Percentiles rank a stretch among this genome's conserved stretches.
phyloP scores from a whole-genome alignment of 768 basidiomycete genomes.

The Tylopilus felleus region DNA sequence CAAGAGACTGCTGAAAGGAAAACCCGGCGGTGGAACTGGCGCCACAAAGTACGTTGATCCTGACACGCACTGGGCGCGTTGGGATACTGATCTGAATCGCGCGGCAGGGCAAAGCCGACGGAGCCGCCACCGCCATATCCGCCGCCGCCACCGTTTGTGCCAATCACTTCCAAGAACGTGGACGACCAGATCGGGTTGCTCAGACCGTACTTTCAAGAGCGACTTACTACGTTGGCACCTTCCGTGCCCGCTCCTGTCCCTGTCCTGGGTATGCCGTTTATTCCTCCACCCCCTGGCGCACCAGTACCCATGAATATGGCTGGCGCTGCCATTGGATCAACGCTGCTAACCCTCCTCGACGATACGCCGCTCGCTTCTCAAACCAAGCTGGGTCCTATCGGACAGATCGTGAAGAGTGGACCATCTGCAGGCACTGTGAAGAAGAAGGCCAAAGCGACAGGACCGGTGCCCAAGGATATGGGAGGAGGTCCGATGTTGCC shows the following conservation, averaged over 20 bases:
- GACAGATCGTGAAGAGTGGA: constrained; percentile 62
- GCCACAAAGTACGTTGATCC: constrained; percentile 45
- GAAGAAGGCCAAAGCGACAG: constrained; percentile 48
- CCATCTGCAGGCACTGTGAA: constrained; percentile 48
- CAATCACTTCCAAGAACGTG: constrained; percentile 60
- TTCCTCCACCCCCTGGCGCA: constrained; percentile 9
- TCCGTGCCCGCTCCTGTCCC: constrained; percentile 18
- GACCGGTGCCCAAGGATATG: constrained; percentile 23
- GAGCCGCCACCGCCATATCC: constrained; percentile 84
- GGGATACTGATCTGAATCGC: constrained; percentile 4
- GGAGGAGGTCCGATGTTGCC: constrained; percentile 17
- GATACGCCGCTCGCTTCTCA: constrained; percentile 57
- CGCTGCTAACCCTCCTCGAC: constrained; percentile 51
- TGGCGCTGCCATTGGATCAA: not conserved
- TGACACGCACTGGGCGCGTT: not conserved
- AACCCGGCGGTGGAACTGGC: constrained; percentile 42
- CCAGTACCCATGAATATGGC: not conserved
- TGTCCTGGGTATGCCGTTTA: constrained; percentile 15
- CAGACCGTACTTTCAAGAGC: constrained; percentile 64
- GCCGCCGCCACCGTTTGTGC: constrained; percentile 77
- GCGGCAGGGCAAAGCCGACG: constrained; percentile 52
- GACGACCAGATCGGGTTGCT: constrained; percentile 86
- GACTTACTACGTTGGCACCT: constrained; percentile 46
- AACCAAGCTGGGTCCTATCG: constrained; percentile 74
- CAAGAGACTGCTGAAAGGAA: constrained; percentile 68